Evolutionary conservation across 73 alveolate genomes (phyloP), one percentile per base, ranked within the genome.

Genomic region (Paramecium tetraurelia): DNA sequence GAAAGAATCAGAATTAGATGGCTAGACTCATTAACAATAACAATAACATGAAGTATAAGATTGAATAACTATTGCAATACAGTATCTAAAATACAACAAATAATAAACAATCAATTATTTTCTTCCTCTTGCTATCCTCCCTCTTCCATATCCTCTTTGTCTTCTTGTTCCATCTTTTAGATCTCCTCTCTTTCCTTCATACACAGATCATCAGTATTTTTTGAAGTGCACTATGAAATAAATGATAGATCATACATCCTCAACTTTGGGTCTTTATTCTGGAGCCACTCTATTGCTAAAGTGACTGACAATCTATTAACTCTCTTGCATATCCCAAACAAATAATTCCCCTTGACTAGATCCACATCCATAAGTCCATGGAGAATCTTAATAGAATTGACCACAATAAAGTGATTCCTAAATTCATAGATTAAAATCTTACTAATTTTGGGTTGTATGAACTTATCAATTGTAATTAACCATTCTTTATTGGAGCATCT

Each of bases 301-400:
- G 29, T 38, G 59, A 31, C 29, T 48, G 27, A 89, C 94, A 41
- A 89, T 89, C 33, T 71, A 33, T 71, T 36, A 44, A 44, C 75
- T 85, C 57, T 89, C 94, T 22, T 77, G 18, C 57, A 83, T 68
- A 71, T 89, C 94, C 94, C 94, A 89, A 44, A 89, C 90, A 72
- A 89, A 89, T 11, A 89, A 12, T 71, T 89, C 94, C 7, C 94
- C 94, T 72, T 89, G 16, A 27, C 70, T 33, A 16, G 86, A 70
- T 40, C 94, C 94, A 53, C 94, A 89, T 20, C 71, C 94, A 70
- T 70, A 89, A n/a, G 84, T 63, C 92, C 86, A 89, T 29, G 94
- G 94, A 70, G 94, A 89, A 43, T 89, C 94, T 53, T 69, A 58
- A 44, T 89, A 71, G 46, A 89, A 89, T 29, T 63, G 22, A 22